A percentile compares a stretch with the other conserved stretches of the same genome.
Conservation (phyloP, 176 grass and related monocot genomes). For the Oryza brachyantha region DNA sequence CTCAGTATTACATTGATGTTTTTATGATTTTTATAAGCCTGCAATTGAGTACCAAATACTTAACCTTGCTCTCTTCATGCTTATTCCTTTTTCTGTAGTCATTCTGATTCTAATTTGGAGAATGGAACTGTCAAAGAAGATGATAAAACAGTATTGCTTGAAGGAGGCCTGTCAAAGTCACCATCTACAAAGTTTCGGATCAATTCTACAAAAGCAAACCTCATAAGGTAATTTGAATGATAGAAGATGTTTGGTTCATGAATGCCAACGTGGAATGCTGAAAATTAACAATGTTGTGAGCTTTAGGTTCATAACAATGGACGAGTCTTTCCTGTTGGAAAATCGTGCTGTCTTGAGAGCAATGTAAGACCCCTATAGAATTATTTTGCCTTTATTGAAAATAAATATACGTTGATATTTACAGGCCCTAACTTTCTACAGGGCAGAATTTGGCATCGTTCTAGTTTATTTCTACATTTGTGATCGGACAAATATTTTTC, state of each 20-base stretch:
- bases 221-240: conserved; percentile 49
- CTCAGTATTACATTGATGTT: not conserved
- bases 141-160: conserved; percentile 64
- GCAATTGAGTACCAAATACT: conserved; percentile 1
- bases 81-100: conserved; percentile 38
- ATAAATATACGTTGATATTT: not conserved
- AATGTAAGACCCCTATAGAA: conserved; percentile 46
- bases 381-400: not conserved
- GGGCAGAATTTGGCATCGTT: conserved; percentile 65
- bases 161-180: conserved; percentile 62
- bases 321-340: conserved; percentile 74
- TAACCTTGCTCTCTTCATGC: not conserved
- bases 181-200: conserved; percentile 46
- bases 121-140: conserved; percentile 54
- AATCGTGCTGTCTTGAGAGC: conserved; percentile 62
- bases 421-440: conserved; percentile 21
- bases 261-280: not conserved
- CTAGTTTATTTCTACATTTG: conserved; percentile 79
- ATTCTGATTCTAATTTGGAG: conserved; percentile 55
- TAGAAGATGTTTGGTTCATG: conserved; percentile 1
- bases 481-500: conserved; percentile 74
- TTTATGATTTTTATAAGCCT: not conserved
- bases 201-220: conserved; percentile 46
- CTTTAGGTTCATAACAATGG: conserved; percentile 73
- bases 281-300: conserved; percentile 10